Evolutionary conservation across 768 basidiomycete genomes (phyloP), one percentile per base, ranked within the genome.

Genomic region (Auriscalpium microsporum): DNA sequence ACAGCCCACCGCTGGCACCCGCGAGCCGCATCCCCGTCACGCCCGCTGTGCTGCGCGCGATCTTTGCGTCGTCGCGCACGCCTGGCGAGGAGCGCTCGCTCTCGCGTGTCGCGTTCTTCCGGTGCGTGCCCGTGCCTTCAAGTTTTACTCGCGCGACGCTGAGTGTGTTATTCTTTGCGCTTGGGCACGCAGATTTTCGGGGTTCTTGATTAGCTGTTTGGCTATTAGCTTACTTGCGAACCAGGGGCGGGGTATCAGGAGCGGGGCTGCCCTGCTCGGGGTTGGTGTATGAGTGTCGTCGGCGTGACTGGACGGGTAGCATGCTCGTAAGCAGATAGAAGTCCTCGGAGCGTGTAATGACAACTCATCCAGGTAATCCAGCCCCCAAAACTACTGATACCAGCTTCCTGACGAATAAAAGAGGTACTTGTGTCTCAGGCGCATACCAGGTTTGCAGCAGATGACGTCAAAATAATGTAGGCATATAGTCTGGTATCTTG

Each of bases 61-160:
- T 93, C 62, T 93, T 93, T 68, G 82, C 90, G 28, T 92, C 89
- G 11, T 92, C 90, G 19, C 80, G 90, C 13, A 85, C 87, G 0
- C 81, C 86, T 3, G 73, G 85, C 54, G 90, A 93, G 66, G 90
- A 93, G 67, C 80, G 90, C 33, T 83, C 87, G 0, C 83, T 93
- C 52, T 93, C 90, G 40, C 80, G 89, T 13, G 77, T 90, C 51
- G 90, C 90, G 34, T 93, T 93, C 74, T 92, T 92, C 69, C 80
- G 90, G 90, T 87, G 67, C 47, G 64, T 52, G 54, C 54, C 36
- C 19, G 19, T 5, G 8, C 7, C 33, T 36, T n/a, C n/a, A n/a
- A n/a, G n/a, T 54, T 38, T 11, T 45, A 8, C 8, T 48, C 21
- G n/a, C 10, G 28, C 16, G 44, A 42, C 4, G 17, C 36, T 34